Evolutionary conservation across 805 yeast genomes (phyloP), one percentile per base, ranked within the genome.

Genomic region (Lachancea lanzarotensis): DNA sequence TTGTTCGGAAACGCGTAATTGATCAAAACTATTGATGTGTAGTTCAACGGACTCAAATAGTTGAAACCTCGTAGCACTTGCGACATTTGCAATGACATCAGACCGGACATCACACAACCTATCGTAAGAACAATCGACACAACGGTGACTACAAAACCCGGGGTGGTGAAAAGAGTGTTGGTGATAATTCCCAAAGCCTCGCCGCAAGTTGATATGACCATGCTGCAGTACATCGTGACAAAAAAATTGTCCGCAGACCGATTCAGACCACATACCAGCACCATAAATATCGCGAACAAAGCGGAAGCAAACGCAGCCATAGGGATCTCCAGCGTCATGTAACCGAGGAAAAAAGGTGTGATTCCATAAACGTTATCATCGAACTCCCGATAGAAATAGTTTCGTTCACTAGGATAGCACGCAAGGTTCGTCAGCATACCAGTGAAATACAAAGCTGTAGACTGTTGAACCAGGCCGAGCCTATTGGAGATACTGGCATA

Each of bases 131-230:
- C 59, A 8, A 79, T 73, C 0, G 90, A 76, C 30, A 88, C 78
- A 2, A 84, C 65, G 58, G 84, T 85, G 15, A 85, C 80, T 0
- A 93, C 95, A 55, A 87, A 77, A 0, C 95, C 95, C 27, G 87
- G 75, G 54, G 87, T 88, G 39, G 70, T 66, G 55, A 88, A 81
- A 0, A 83, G 53, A 3, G 90, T 81, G 56, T 85, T 86, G 46
- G 88, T 83, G 40, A 84, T 72, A 6, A 88, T 84, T 0, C 96
- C 96, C 27, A 88, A 68, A 6, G 91, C 81, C 60, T 88, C 96
- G 30, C 96, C 96, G 48, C 89, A 80, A 50, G 81, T 78, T 15
- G 81, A 74, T 19, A 79, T 72, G 20, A 75, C 66, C 45, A 78
- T 67, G 0, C 79, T 53, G 22, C 78, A 70, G 51, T 79, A 78